Evolutionary conservation across 83 land plant genomes (phyloP).

Genomic region (Thuja plicata): DNA sequence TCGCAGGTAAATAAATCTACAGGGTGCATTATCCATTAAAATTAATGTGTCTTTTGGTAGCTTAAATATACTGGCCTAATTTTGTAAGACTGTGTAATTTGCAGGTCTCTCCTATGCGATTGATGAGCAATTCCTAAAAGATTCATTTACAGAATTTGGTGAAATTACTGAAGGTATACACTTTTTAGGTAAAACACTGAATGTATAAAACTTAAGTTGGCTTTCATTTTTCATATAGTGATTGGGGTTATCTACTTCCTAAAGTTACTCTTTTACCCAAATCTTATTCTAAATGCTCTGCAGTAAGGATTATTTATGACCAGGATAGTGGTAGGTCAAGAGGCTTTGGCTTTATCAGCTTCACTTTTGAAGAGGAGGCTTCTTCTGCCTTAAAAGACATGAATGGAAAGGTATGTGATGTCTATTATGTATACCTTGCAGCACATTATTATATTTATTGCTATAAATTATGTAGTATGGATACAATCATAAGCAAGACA

Average conservation of each 20-base stretch:
- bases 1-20: neutral
- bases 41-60: neutral
- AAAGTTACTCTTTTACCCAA: neutral
- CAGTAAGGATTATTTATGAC: constrained; percentile 61
- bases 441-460: neutral
- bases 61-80: neutral
- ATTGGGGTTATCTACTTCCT: neutral
- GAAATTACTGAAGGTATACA: constrained; percentile 19
- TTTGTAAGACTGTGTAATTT: neutral
- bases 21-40: neutral
- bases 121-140: constrained; percentile 14
- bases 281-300: constrained; percentile 4
- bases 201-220: neutral
- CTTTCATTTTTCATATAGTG: neutral
- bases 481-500: neutral
- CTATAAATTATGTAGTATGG: neutral
- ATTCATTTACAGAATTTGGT: constrained; percentile 15
- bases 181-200: neutral
- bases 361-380: constrained; percentile 46
- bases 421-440: neutral
- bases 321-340: constrained; percentile 64
- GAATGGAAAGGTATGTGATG: constrained; percentile 50
- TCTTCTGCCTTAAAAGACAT: constrained; percentile 46
- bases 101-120: constrained; percentile 10
- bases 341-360: constrained; percentile 72